These are phyloP conservation scores for Linnemannia elongata DNA, from an alignment of 192 early-diverging fungal species.

Conservation along the genomic window DNA sequence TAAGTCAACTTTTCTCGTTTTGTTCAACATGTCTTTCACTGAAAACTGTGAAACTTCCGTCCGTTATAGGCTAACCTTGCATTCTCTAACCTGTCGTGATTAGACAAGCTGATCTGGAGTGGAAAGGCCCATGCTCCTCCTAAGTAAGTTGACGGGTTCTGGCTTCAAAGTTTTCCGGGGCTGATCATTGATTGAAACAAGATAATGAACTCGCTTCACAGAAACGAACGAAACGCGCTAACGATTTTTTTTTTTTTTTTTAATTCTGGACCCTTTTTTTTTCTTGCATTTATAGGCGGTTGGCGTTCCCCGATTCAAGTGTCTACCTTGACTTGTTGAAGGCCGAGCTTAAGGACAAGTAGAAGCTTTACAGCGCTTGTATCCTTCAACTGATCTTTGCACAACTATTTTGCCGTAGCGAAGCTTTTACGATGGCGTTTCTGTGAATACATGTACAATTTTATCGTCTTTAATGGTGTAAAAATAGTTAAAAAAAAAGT, in stretches of 20 bases:
- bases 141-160: slow-evolving; percentile 22
- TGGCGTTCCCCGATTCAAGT: slow-evolving; percentile 44
- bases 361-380: background rate
- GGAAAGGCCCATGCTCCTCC: slow-evolving; percentile 46
- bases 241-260: background rate
- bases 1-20: background rate
- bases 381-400: no score
- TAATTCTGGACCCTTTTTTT: background rate
- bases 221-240: background rate
- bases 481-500: background rate
- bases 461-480: background rate
- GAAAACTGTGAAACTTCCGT: no score
- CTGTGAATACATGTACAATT: background rate
- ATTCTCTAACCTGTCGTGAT: no score
- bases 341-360: slow-evolving; percentile 30
- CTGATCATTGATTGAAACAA: background rate
- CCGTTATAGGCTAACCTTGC: no score
- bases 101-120: slow-evolving; percentile 53
- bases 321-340: slow-evolving; percentile 34
- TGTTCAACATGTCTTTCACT: no score
- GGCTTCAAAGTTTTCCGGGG: background rate
- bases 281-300: slow-evolving; percentile 9
- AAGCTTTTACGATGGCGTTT: background rate
- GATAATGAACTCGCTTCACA: no score
- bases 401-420: no score